phyloP scores from a whole-genome alignment of 768 basidiomycete species.

The Phlegmacium glaucopus region DNA sequence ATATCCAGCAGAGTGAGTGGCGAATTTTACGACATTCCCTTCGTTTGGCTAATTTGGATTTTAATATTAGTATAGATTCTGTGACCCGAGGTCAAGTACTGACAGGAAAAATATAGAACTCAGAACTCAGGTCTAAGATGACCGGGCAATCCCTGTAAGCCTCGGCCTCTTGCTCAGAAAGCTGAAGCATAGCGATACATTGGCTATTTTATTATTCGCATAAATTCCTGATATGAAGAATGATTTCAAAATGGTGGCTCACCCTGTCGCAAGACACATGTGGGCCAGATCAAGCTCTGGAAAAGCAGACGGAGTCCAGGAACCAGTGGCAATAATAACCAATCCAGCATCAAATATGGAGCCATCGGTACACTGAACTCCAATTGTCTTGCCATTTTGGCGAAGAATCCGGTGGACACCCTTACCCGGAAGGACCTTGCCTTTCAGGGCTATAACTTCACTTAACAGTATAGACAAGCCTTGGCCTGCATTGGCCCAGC shows the following conservation, averaged over 20 bases:
- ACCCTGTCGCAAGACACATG: conserved; percentile 81
- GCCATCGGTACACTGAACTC: conserved; percentile 64
- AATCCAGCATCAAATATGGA: conserved; percentile 49
- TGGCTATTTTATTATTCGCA: conserved; percentile 49
- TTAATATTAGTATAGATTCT: neutral
- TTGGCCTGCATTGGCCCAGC: conserved; percentile 81
- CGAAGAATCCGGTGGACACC: conserved; percentile 49
- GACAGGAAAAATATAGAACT: conserved; percentile 85
- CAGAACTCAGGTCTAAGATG: conserved; percentile 66
- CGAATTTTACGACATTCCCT: conserved; percentile 71
- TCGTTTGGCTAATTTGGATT: conserved; percentile 54
- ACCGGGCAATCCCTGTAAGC: conserved; percentile 63
- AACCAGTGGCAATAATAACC: conserved; percentile 71
- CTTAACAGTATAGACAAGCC: conserved; percentile 54
- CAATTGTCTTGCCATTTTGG: conserved; percentile 40
- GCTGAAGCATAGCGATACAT: conserved; percentile 70
- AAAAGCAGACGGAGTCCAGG: conserved; percentile 85
- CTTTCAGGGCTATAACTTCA: conserved; percentile 57
- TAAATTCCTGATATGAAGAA: neutral
- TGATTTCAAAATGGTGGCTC: conserved; percentile 13
- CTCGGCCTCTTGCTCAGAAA: conserved; percentile 66
- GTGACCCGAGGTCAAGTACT: conserved; percentile 23
- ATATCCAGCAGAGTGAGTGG: conserved; percentile 73
- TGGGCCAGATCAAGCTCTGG: conserved; percentile 49
- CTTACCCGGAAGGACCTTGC: conserved; percentile 54